Evolutionary conservation across 345 rosid species (phyloP).

Genomic region (thale cress (Arabidopsis thaliana)): TAIR10.1 NC_003074.8:18434001-18434500

Average conservation of each 20-base stretch:
- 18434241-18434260: slow-evolving; percentile 4
- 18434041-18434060: neutral
- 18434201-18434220: slow-evolving; percentile 11
- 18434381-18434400: neutral
- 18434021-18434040: neutral
- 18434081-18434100: slow-evolving; percentile 15
- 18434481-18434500: slow-evolving; percentile 59
- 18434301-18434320: slow-evolving; percentile 6
- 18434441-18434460: slow-evolving; percentile 28
- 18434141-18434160: slow-evolving; percentile 34
- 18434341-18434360: slow-evolving; percentile 19
- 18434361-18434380: neutral
- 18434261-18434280: neutral
- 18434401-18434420: neutral
- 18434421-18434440: slow-evolving; percentile 13
- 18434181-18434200: slow-evolving; percentile 15
- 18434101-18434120: neutral
- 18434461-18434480: slow-evolving; percentile 51
- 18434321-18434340: slow-evolving; percentile 25
- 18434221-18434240: slow-evolving; percentile 1
- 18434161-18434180: slow-evolving; percentile 19
- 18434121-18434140: slow-evolving; percentile 28
- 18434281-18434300: neutral
- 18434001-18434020: neutral
- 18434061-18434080: slow-evolving; percentile 8